Evolutionary conservation across 2,329 filamentous ascomycete species (phyloP).

Genomic region (Sporothrix dimorphospora): DNA sequence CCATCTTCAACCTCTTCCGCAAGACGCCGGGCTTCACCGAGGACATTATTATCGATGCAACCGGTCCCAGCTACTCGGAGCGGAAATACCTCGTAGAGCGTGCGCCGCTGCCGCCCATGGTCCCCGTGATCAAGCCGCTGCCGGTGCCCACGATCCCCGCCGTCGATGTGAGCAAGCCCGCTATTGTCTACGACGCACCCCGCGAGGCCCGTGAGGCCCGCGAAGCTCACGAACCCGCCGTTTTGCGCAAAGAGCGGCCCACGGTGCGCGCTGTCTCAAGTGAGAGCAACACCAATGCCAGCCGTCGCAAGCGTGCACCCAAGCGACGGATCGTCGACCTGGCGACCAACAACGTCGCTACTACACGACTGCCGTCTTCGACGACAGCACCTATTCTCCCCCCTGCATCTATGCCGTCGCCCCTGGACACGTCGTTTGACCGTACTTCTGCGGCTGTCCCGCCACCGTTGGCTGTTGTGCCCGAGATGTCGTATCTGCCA

Average conservation of each 20-base stretch:
- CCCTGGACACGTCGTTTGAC: slow-evolving; percentile 8
- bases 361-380: slow-evolving; percentile 27
- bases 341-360: slow-evolving; percentile 53
- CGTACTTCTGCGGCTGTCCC: neutral
- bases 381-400: neutral
- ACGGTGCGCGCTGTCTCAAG: slow-evolving; percentile 57
- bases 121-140: slow-evolving; percentile 75
- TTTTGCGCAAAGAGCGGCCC: slow-evolving; percentile 64
- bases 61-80: slow-evolving; percentile 82
- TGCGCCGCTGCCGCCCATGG: slow-evolving; percentile 71
- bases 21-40: slow-evolving; percentile 86
- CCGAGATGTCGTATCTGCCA: neutral
- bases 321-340: slow-evolving; percentile 69
- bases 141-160: slow-evolving; percentile 61
- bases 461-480: neutral
- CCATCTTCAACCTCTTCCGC: slow-evolving; percentile 95
- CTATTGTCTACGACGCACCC: slow-evolving; percentile 58
- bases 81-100: slow-evolving; percentile 82
- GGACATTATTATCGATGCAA: slow-evolving; percentile 86
- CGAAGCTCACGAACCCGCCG: slow-evolving; percentile 47
- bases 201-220: slow-evolving; percentile 31
- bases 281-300: slow-evolving; percentile 61
- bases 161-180: slow-evolving; percentile 69
- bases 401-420: neutral
- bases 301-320: slow-evolving; percentile 62